These are phyloP conservation scores for Mycena indigotica DNA, from an alignment of 768 basidiomycete species.

Conservation along the genomic window DNA sequence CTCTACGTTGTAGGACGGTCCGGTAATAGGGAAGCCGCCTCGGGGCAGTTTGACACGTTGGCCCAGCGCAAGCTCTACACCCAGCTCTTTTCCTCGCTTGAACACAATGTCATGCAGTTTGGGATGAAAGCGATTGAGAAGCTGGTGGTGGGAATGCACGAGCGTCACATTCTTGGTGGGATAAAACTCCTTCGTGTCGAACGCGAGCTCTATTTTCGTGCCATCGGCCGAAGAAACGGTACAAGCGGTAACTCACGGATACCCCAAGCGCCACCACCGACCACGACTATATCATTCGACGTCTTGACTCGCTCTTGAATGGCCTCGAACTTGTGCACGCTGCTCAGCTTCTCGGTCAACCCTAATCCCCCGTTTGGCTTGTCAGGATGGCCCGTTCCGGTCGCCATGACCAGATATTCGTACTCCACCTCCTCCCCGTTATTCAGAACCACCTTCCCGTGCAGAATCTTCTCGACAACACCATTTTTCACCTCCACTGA, in stretches of 20 bases:
- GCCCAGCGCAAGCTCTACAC: slow-evolving; percentile 41
- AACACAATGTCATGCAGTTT: slow-evolving; percentile 33
- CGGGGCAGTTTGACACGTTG: slow-evolving; percentile 36
- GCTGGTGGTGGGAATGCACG: slow-evolving; percentile 44
- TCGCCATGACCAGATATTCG: slow-evolving; percentile 37
- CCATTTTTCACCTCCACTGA: slow-evolving; percentile 22
- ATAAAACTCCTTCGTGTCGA: slow-evolving; percentile 44
- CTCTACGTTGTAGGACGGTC: slow-evolving; percentile 14
- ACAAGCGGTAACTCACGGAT: slow-evolving; percentile 41
- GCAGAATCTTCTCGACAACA: slow-evolving; percentile 18
- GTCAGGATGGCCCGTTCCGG: slow-evolving; percentile 27
- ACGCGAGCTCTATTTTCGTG: slow-evolving; percentile 42
- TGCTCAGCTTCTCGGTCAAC: slow-evolving; percentile 25
- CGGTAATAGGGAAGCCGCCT: slow-evolving; percentile 33
- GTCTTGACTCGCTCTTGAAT: slow-evolving; percentile 31
- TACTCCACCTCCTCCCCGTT: slow-evolving; percentile 27
- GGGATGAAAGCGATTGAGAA: slow-evolving; percentile 46
- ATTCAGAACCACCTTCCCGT: slow-evolving; percentile 18
- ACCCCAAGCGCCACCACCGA: slow-evolving; percentile 62
- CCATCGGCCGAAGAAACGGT: neutral
- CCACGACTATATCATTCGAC: slow-evolving; percentile 46
- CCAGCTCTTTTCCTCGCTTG: slow-evolving; percentile 32
- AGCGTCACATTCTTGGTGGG: slow-evolving; percentile 46
- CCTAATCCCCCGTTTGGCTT: slow-evolving; percentile 3
- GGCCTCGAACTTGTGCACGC: slow-evolving; percentile 27